Percentiles rank a stretch among this genome's conserved stretches.
These are phyloP conservation scores for Flaveria trinervia DNA, from an alignment of 129 eudicot species.

Conservation along the genomic window DNA sequence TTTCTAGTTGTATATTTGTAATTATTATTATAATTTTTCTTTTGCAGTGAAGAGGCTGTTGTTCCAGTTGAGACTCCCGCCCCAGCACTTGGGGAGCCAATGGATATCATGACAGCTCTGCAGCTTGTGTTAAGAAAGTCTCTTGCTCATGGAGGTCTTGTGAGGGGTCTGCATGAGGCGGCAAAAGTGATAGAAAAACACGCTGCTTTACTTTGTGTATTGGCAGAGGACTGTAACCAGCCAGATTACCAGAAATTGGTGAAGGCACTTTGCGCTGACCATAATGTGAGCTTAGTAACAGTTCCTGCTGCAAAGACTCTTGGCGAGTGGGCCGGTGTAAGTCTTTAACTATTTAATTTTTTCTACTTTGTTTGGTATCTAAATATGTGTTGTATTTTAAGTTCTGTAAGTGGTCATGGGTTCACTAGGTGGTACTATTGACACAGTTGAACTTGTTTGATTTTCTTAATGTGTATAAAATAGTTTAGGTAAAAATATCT, in stretches of 20 bases:
- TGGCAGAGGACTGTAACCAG: slow-evolving; percentile 23
- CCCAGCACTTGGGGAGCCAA: slow-evolving; percentile 22
- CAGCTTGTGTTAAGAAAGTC: slow-evolving; percentile 21
- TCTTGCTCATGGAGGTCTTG: slow-evolving; percentile 20
- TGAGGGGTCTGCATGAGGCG: slow-evolving; percentile 21
- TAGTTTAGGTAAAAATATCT: background rate
- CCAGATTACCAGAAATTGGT: slow-evolving; percentile 38
- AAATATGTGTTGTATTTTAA: background rate
- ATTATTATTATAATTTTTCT: background rate
- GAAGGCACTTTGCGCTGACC: slow-evolving; percentile 20
- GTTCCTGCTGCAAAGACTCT: slow-evolving; percentile 22
- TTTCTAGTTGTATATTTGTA: background rate
- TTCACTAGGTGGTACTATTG: background rate
- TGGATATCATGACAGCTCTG: slow-evolving; percentile 21
- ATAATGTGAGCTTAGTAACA: slow-evolving; percentile 13
- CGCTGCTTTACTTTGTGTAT: slow-evolving; percentile 54
- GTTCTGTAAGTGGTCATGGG: background rate
- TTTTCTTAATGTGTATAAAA: background rate
- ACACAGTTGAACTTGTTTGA: background rate
- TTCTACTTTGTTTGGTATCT: background rate
- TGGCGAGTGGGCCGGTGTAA: slow-evolving; percentile 24
- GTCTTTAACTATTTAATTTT: background rate
- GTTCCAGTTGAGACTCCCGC: slow-evolving; percentile 45
- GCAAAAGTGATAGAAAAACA: slow-evolving; percentile 45
- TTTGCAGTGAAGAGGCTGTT: slow-evolving; percentile 67